A percentile compares a stretch with the other conserved stretches of the same genome.
Conservation (phyloP, 2,329 filamentous ascomycete species). For the Cladosporium velox region DNA sequence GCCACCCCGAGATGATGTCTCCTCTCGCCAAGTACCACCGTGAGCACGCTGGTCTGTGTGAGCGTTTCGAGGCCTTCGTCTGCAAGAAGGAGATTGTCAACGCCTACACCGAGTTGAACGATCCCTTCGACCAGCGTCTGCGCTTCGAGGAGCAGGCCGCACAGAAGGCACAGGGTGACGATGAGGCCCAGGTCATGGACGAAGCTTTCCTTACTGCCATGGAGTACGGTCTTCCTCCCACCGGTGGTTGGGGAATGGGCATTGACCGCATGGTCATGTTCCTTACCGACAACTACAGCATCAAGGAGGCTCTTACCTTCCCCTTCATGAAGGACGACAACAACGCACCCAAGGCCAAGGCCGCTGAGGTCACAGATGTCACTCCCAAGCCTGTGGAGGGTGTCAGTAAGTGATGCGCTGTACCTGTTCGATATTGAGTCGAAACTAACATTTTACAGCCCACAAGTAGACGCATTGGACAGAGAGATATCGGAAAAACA, state of each 20-base stretch:
- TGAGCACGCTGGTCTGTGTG: constrained; percentile 76
- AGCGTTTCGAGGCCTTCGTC: constrained; percentile 97
- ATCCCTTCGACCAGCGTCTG: constrained; percentile 89
- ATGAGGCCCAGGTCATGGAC: constrained; percentile 93
- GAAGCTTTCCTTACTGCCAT: constrained; percentile 91
- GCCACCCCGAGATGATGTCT: constrained; percentile 83
- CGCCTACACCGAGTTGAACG: constrained; percentile 96
- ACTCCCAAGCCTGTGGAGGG: constrained; percentile 61
- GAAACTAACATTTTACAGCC: background rate
- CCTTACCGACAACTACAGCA: constrained; percentile 91
- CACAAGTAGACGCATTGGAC: constrained; percentile 10
- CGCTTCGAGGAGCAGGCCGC: constrained; percentile 92
- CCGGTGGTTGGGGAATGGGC: constrained; percentile 91
- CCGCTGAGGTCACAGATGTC: constrained; percentile 65
- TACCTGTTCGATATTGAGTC: background rate
- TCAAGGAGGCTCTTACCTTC: constrained; percentile 95
- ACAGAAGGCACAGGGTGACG: constrained; percentile 95
- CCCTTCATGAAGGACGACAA: constrained; percentile 87
- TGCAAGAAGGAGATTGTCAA: constrained; percentile 97
- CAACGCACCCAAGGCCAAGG: constrained; percentile 48
- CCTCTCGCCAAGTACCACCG: constrained; percentile 96
- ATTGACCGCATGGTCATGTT: constrained; percentile 95
- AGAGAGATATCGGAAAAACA: background rate
- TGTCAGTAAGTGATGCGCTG: constrained; percentile 24
- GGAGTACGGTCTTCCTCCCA: constrained; percentile 89